Conservation (phyloP, 352 stramenopile genomes). For the Phytophthora cryptogea region DNA sequence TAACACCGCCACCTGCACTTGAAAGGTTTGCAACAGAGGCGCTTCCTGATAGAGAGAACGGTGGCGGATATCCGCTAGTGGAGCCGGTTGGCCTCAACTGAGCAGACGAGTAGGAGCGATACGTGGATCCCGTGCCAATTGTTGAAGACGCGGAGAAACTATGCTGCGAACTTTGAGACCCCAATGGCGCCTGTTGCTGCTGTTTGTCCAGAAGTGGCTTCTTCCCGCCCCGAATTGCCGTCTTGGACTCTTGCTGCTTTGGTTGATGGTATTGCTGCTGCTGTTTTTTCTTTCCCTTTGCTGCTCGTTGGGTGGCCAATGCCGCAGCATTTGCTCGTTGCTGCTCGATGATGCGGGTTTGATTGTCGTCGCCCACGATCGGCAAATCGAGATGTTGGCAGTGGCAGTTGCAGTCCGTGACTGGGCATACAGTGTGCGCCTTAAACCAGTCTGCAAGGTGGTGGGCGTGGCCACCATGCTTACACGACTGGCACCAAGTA, state of each 20-base stretch:
- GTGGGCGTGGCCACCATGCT: constrained; percentile 92
- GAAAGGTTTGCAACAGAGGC: constrained; percentile 35
- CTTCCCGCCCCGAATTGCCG: constrained; percentile 19
- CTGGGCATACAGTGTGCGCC: constrained; percentile 87
- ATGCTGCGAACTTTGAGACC: constrained; percentile 33
- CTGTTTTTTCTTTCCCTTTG: constrained; percentile 38
- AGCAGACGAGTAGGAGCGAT: constrained; percentile 37
- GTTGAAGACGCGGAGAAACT: constrained; percentile 43
- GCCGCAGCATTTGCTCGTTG: constrained; percentile 37
- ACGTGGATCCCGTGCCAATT: constrained; percentile 34
- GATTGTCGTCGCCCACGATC: constrained; percentile 59
- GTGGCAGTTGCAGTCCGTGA: constrained; percentile 93
- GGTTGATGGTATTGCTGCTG: constrained; percentile 34
- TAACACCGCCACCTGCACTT: constrained; percentile 14
- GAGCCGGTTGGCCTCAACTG: constrained; percentile 35
- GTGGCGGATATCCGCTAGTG: constrained; percentile 33
- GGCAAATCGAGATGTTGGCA: constrained; percentile 86
- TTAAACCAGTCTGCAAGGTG: constrained; percentile 95
- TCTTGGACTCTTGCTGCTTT: constrained; percentile 29
- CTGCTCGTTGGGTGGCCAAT: constrained; percentile 24
- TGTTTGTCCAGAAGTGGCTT: constrained; percentile 40
- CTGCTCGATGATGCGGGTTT: constrained; percentile 45
- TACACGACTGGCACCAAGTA: constrained; percentile 94
- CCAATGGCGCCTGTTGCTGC: constrained; percentile 18
- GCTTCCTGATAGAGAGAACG: constrained; percentile 44